Evolutionary conservation across 2,329 filamentous ascomycete species (phyloP), one percentile per base, ranked within the genome.

Genomic region (Fonsecaea pedrosoi): DNA sequence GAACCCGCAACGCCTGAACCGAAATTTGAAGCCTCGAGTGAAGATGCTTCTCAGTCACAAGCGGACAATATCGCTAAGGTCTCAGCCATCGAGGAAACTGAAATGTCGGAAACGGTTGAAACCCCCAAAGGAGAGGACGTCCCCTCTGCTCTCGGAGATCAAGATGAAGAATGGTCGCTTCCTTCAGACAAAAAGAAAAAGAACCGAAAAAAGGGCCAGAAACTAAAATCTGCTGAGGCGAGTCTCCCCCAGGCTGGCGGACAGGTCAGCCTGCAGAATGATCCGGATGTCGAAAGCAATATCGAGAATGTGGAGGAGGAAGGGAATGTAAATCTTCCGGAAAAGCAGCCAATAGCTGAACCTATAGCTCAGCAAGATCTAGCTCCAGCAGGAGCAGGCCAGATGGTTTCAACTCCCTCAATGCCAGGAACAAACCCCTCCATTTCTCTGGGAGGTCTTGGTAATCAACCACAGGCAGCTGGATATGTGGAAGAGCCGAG

Each of bases 171-270:
- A n/a, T 8, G n/a, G 35, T 42, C 12, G 37, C 18, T 12, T 50
- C n/a, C 48, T 6, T 0, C 42, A 38, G 21, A 60, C 10, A 73
- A 71, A 34, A 71, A 71, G 48, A 71, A 69, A 56, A 75, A 73
- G 66, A 74, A 75, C 25, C 66, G 70, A 10, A 68, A 70, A 54
- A 60, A 67, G 53, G 65, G 62, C 37, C 61, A 56, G 13, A 62
- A 67, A 45, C 48, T 61, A 65, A 48, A 64, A 64, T 5, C 72
- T 70, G 35, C 77, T 76, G 66, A 80, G 78, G 66, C 73, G 74
- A 48, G 59, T 54, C 38, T 72, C 69, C 57, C 64, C 61, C 38
- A 66, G 68, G 35, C 71, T 32, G 42, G 30, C 21, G 59, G 15
- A 53, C 32, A 40, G 35, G 10, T 61, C 7, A 12, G 30, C 5